Base-by-base conservation (phyloP, 257 asterid genomes). In the Forsythia suspensa region DNA sequence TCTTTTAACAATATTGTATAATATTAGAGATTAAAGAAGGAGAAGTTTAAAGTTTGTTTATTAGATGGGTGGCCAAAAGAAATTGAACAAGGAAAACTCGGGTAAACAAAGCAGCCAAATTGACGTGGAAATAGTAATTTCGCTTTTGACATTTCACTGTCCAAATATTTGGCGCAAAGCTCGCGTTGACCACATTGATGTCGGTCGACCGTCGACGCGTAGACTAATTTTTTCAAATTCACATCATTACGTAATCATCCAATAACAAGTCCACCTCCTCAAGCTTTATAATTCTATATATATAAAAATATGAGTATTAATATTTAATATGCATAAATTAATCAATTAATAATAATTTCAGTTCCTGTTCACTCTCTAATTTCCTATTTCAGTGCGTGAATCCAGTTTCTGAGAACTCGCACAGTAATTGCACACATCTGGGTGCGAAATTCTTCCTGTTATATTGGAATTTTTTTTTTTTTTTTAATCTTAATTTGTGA, bases 121-220 rank as follows among this genome's bases (percentile, higher is more conserved):
- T 13, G 52, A 71, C 9, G 40, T 70, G 13, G 55, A 48, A 8
- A 76, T 70, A 44, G 39, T 13, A 61, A 71, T n/a, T 70, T 20
- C 6, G 41, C 21, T 7, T 63, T 59, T 16, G 75, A 36, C 74
- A 67, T 39, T 57, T 74, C 57, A 39, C 76, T 57, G 46, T 79
- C 73, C 77, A 80, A 70, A 73, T 20, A 59, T 59, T 76, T 80
- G 83, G 81, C 82, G 84, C 80, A 51, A 51, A 13, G 2, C 59
- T 3, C 59, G 59, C n/a, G 20, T 13, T 51, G 59, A 51, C 59
- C n/a, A 51, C 59, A 12, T 13, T 63, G 4, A 63, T 4, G 70
- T 24, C 40, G 70, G 39, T 63, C 70, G 37, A 39, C 40, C 40
- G 39, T 63, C 70, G 37, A 39, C 39, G 67, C 67, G 36, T 59